Conservation (phyloP, 176 grass and related monocot genomes). For the Avena sativa region DNA sequence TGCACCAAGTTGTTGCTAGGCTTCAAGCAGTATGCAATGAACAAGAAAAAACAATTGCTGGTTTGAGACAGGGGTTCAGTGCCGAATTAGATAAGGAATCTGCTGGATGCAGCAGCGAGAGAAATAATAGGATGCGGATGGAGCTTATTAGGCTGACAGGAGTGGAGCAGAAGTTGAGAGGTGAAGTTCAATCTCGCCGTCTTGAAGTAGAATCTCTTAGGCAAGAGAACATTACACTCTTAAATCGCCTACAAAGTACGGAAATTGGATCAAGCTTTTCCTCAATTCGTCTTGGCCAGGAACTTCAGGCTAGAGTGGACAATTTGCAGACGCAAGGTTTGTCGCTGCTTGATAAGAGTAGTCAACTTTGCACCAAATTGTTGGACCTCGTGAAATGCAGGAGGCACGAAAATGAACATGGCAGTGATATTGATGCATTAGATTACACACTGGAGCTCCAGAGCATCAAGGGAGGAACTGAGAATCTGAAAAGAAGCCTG, state of each 20-base stretch:
- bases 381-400: conserved; percentile 61
- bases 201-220: conserved; percentile 78
- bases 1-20: conserved; percentile 72
- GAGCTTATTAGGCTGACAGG: conserved; percentile 79
- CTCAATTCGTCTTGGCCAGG: conserved; percentile 61
- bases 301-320: conserved; percentile 65
- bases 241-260: conserved; percentile 65
- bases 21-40: conserved; percentile 74
- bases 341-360: conserved; percentile 71
- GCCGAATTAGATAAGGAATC: conserved; percentile 56
- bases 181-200: conserved; percentile 64
- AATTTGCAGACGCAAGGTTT: conserved; percentile 71
- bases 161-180: conserved; percentile 82
- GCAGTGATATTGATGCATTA: conserved; percentile 41
- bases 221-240: conserved; percentile 73
- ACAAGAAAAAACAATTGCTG: conserved; percentile 82
- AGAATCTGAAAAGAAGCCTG: conserved; percentile 75
- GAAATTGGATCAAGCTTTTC: conserved; percentile 52
- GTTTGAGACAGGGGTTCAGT: conserved; percentile 58
- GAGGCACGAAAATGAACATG: conserved; percentile 48
- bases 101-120: conserved; percentile 37
- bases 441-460: conserved; percentile 72
- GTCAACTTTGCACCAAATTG: conserved; percentile 56
- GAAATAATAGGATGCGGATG: conserved; percentile 54
- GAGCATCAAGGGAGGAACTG: conserved; percentile 68